These are phyloP conservation scores for Alternaria arbusti DNA, from an alignment of 2,329 filamentous ascomycete species.

Conservation along the genomic window DNA sequence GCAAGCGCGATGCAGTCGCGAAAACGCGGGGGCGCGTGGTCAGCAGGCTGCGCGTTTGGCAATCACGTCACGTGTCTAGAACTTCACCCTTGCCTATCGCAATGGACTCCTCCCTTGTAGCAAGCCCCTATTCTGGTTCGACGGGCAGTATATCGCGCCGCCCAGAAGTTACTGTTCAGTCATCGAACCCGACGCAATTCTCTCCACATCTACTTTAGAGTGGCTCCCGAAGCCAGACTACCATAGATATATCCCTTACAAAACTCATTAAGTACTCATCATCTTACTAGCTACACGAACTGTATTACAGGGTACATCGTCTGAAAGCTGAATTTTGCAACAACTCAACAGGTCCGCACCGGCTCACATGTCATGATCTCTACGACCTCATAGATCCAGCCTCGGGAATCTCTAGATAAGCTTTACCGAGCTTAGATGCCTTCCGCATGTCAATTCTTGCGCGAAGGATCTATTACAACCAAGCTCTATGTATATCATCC, in stretches of 20 bases:
- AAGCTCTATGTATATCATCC: not conserved
- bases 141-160: not conserved
- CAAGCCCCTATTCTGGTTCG: not conserved
- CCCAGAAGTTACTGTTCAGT: not conserved
- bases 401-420: not conserved
- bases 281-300: not conserved
- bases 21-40: constrained; percentile 21
- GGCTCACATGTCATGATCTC: not conserved
- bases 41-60: constrained; percentile 9
- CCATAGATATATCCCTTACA: not conserved
- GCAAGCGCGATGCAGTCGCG: not conserved
- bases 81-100: not conserved
- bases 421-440: not conserved
- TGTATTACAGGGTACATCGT: not conserved
- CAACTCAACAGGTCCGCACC: not conserved
- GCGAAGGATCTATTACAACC: not conserved
- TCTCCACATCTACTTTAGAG: not conserved
- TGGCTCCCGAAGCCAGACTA: not conserved
- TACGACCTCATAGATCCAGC: not conserved
- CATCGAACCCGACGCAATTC: not conserved
- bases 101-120: not conserved
- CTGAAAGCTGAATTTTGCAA: not conserved
- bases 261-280: not conserved
- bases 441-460: not conserved
- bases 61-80: not conserved